Percentiles rank a stretch among this genome's conserved stretches.
Evolutionary conservation across 495 filamentous ascomycete species (phyloP).

Genomic region (Paragyromitra xinjiangensis): DNA sequence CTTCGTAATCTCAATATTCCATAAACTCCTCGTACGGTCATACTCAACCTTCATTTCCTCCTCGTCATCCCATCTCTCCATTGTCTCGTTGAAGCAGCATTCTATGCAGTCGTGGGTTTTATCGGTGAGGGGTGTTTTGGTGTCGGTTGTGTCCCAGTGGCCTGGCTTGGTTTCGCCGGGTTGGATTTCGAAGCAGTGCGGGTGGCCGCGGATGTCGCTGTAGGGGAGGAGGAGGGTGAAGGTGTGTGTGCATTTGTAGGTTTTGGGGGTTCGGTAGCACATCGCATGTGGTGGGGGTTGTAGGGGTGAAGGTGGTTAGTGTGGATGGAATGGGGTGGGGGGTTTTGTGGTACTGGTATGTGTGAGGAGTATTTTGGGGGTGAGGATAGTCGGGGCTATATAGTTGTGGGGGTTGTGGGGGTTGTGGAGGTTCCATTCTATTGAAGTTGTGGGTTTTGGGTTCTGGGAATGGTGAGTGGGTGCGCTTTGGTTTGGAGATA

Average conservation of each 20-base stretch:
- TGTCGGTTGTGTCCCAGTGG: constrained; percentile 8
- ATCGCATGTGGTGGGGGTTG: background rate
- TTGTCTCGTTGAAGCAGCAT: constrained; percentile 5
- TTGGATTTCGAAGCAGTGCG: background rate
- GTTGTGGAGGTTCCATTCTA: too few relatives aligned
- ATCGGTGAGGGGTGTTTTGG: background rate
- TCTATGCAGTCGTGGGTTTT: constrained; percentile 5
- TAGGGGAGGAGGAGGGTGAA: background rate
- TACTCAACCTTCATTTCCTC: constrained; percentile 5
- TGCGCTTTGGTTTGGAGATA: too few relatives aligned
- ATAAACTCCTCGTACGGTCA: background rate
- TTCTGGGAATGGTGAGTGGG: too few relatives aligned
- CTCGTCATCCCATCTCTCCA: constrained; percentile 10
- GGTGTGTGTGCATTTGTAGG: background rate
- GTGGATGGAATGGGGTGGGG: background rate
- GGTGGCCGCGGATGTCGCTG: background rate
- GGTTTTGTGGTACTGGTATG: background rate
- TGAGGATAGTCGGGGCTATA: too few relatives aligned
- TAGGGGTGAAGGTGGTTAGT: background rate
- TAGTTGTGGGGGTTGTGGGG: too few relatives aligned
- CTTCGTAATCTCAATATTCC: background rate
- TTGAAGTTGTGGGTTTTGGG: too few relatives aligned
- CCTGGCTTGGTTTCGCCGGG: background rate
- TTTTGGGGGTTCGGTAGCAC: background rate
- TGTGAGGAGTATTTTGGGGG: background rate